These are phyloP conservation scores for Acanthamoeba royreba DNA, from an alignment of 208 protist genomes.

Conservation along the genomic window DNA sequence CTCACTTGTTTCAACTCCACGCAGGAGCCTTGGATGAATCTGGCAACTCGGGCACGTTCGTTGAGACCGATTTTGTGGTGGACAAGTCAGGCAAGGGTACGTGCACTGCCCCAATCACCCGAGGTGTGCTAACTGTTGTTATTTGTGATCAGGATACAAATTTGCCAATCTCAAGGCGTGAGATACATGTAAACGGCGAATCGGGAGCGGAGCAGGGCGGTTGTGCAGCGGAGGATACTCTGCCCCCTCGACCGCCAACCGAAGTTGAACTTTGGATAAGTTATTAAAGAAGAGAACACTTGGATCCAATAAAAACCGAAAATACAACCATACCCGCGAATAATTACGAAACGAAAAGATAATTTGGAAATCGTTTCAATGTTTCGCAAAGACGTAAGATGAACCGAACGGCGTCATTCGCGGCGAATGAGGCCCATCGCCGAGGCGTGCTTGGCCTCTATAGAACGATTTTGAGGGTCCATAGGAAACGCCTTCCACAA, in stretches of 20 bases:
- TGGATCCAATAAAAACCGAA: no score
- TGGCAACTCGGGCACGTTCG: neutral
- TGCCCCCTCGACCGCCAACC: no score
- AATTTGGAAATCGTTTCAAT: neutral
- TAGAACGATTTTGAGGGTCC: slow-evolving; percentile 13
- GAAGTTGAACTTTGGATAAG: no score
- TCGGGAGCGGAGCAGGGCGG: neutral
- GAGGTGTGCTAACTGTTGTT: neutral
- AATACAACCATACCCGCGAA: no score
- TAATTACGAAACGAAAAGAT: no score
- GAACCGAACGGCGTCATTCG: neutral
- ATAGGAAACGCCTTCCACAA: neutral
- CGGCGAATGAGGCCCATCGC: neutral
- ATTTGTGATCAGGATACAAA: neutral
- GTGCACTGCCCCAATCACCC: neutral
- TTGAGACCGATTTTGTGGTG: slow-evolving; percentile 20
- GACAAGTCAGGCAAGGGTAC: neutral
- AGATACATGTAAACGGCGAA: neutral
- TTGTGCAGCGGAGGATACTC: neutral
- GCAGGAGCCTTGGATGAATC: neutral
- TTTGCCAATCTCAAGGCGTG: neutral
- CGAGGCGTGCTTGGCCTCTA: neutral
- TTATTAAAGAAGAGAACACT: no score
- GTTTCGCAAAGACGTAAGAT: neutral
- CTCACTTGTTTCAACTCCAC: no score